phyloP scores from a whole-genome alignment of 176 grass and related monocot species.

The Aegilops sharonensis region DNA sequence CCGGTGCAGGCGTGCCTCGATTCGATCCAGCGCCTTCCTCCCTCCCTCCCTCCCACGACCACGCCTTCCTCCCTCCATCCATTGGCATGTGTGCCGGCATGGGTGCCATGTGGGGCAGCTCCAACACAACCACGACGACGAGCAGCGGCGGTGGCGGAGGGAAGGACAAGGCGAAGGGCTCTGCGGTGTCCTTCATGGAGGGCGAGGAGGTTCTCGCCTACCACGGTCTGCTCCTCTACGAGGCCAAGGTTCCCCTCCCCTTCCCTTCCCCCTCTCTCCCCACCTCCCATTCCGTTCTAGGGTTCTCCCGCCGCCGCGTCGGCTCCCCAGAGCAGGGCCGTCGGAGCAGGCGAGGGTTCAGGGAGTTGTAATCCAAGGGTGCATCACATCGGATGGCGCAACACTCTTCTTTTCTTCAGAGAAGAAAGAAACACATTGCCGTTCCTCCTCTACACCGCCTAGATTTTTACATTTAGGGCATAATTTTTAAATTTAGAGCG shows the following conservation, averaged over 20 bases:
- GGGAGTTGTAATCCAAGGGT: neutral
- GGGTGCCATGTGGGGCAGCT: constrained; percentile 9
- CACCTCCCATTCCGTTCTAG: neutral
- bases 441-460: too few species aligned
- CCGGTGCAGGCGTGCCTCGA: too few species aligned
- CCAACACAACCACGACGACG: constrained; percentile 11
- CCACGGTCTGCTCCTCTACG: constrained; percentile 89
- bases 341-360: neutral
- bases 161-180: constrained; percentile 11
- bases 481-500: too few species aligned
- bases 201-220: constrained; percentile 91
- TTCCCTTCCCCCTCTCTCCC: too few species aligned
- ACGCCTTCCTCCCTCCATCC: neutral
- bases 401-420: too few species aligned
- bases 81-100: neutral
- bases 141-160: constrained; percentile 14
- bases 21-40: too few species aligned
- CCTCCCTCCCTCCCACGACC: neutral
- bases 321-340: neutral
- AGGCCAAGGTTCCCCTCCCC: constrained; percentile 61
- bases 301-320: neutral
- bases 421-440: too few species aligned
- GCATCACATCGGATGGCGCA: neutral
- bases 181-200: constrained; percentile 57
- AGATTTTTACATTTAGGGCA: too few species aligned